These are phyloP conservation scores for Fomitopsis pulvina DNA, from an alignment of 768 basidiomycete species.

Conservation along the genomic window DNA sequence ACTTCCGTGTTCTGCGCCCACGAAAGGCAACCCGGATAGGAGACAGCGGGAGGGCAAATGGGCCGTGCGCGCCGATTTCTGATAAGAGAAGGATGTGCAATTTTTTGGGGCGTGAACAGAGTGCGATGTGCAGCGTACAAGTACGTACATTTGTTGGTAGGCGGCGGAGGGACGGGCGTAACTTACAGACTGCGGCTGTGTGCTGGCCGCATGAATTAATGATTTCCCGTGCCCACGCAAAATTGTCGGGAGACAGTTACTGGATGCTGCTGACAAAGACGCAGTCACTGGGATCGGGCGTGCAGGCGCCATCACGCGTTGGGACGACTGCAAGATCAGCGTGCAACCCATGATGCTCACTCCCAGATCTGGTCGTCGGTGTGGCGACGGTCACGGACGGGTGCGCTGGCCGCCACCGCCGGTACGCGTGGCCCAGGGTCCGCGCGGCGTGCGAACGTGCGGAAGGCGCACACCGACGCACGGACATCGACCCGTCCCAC, in stretches of 20 bases:
- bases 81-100: not conserved
- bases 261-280: conserved; percentile 2
- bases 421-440: no score
- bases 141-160: not conserved
- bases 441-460: not conserved
- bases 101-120: conserved; percentile 1
- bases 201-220: not conserved
- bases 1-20: not conserved
- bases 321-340: not conserved
- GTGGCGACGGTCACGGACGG: no score
- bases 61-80: not conserved
- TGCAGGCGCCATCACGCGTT: not conserved
- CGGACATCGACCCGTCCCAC: not conserved
- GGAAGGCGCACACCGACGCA: not conserved
- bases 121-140: no score
- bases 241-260: not conserved
- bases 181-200: not conserved
- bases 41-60: not conserved
- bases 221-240: not conserved
- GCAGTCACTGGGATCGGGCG: not conserved
- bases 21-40: not conserved
- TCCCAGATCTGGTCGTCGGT: no score
- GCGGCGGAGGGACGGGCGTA: not conserved
- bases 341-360: no score
- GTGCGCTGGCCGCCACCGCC: no score